Evolutionary conservation across 495 filamentous ascomycete species (phyloP).

Genomic region (Hypoxylon fuscum): DNA sequence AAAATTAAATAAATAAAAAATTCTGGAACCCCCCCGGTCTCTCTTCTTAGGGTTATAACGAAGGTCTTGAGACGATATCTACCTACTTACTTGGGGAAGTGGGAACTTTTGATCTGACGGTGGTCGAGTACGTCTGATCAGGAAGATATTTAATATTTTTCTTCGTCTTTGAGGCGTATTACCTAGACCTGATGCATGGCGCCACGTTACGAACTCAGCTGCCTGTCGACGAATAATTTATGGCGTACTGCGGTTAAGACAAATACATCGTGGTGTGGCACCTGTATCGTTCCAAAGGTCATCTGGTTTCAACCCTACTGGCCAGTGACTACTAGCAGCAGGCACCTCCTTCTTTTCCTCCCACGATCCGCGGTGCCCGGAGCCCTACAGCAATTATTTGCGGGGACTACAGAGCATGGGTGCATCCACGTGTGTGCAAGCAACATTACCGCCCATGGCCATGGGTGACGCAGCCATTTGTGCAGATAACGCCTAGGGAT

Average conservation of each 20-base stretch:
- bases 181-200: too few relatives aligned
- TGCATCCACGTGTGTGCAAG: slow-evolving; percentile 28
- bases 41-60: background rate
- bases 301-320: too few relatives aligned
- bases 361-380: slow-evolving; percentile 6
- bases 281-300: too few relatives aligned
- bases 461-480: slow-evolving; percentile 16
- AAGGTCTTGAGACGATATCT: background rate
- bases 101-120: background rate
- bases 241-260: background rate
- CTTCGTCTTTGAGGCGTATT: too few relatives aligned
- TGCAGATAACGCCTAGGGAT: too few relatives aligned
- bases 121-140: background rate
- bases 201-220: too few relatives aligned
- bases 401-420: slow-evolving; percentile 7
- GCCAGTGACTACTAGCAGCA: background rate
- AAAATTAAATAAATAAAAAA: too few relatives aligned
- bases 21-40: too few relatives aligned
- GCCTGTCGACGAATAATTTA: too few relatives aligned
- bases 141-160: background rate
- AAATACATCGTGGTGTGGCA: slow-evolving; percentile 2
- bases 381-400: slow-evolving; percentile 33
- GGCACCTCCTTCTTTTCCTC: background rate
- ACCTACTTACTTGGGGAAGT: slow-evolving; percentile 1
- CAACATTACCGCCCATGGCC: slow-evolving; percentile 28